Percentiles rank a stretch among this genome's conserved stretches.
phyloP scores from a whole-genome alignment of 2,329 filamentous ascomycete genomes.

The Cercospora sojina region DNA sequence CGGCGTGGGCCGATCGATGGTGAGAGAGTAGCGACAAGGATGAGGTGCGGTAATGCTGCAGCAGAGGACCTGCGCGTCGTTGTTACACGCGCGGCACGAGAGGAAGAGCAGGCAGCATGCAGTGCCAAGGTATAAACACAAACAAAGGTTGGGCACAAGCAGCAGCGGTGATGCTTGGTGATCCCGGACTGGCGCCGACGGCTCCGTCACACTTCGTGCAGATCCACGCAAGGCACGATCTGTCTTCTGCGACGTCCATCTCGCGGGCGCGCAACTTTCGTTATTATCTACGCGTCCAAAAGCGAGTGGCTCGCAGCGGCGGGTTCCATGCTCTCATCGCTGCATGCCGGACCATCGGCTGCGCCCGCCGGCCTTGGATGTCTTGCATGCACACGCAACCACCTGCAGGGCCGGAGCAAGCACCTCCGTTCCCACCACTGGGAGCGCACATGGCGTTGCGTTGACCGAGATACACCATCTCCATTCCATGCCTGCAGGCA shows the following conservation, averaged over 20 bases:
- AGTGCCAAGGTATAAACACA: slow-evolving; percentile 5
- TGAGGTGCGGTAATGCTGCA: neutral
- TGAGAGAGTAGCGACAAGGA: neutral
- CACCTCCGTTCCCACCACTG: neutral
- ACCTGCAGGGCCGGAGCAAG: slow-evolving; percentile 6
- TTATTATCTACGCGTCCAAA: slow-evolving; percentile 7
- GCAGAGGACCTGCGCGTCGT: neutral
- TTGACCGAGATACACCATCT: neutral
- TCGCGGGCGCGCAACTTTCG: neutral
- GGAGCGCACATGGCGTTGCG: neutral
- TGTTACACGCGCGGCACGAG: neutral
- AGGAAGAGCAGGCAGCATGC: neutral
- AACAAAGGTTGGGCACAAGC: slow-evolving; percentile 3
- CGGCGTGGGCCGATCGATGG: neutral
- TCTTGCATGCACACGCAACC: slow-evolving; percentile 6
- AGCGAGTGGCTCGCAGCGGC: slow-evolving; percentile 1
- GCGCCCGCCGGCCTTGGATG: neutral
- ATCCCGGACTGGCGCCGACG: neutral
- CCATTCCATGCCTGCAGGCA: neutral
- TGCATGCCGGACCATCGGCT: neutral
- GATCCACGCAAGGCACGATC: neutral
- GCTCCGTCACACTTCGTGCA: neutral
- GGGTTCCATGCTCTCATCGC: neutral
- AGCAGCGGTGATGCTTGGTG: neutral
- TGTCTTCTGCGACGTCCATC: neutral